Conservation (phyloP, 164 flowering plant species). For the Buxus sempervirens region DNA sequence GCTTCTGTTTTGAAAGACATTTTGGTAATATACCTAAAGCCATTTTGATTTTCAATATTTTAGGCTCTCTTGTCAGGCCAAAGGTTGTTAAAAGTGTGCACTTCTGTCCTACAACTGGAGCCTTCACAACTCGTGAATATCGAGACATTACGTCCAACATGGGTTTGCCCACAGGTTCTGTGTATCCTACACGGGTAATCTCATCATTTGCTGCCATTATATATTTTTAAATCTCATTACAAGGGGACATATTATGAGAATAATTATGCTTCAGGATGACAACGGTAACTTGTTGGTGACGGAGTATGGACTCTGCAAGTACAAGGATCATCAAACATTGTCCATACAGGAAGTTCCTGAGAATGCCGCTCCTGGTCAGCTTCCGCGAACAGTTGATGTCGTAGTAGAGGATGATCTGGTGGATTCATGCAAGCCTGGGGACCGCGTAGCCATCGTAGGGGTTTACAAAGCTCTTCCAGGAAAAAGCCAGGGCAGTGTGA, state of each 20-base stretch:
- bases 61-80: conserved; percentile 98
- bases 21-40: not conserved
- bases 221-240: not conserved
- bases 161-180: conserved; percentile 96
- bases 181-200: conserved; percentile 93
- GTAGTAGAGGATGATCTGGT: conserved; percentile 96
- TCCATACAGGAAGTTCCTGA: conserved; percentile 99
- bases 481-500: conserved; percentile 86
- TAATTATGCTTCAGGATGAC: conserved; percentile 59
- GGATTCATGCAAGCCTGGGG: conserved; percentile 98
- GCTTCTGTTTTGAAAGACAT: not conserved
- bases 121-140: conserved; percentile 75
- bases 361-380: conserved; percentile 97
- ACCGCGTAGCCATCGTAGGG: conserved; percentile 90
- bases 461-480: conserved; percentile 96
- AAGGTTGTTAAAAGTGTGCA: conserved; percentile 99
- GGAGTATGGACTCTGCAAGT: conserved; percentile 92
- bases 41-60: conserved; percentile 2
- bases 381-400: conserved; percentile 91
- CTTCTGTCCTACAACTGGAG: conserved; percentile 69
- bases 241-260: not conserved
- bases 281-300: conserved; percentile 89
- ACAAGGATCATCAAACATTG: conserved; percentile 92
- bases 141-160: conserved; percentile 87
- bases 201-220: conserved; percentile 8